phyloP scores from a whole-genome alignment of 352 stramenopile genomes.

The Phytophthora agathidicida region DNA sequence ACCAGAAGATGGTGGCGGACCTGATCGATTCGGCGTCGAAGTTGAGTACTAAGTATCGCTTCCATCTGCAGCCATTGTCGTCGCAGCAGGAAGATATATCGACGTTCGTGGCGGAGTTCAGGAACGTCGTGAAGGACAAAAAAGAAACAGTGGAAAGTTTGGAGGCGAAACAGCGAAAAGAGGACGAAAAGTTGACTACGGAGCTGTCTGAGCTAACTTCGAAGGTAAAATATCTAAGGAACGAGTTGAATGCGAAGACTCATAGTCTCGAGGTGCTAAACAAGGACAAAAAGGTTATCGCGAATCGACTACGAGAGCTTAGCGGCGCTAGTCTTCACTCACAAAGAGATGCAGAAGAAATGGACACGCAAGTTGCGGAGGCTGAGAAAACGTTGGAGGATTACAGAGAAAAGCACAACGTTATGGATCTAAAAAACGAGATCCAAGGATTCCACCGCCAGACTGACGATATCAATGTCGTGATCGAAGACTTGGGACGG shows the following conservation, averaged over 20 bases:
- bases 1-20: constrained; percentile 44
- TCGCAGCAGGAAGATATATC: constrained; percentile 61
- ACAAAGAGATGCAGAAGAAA: constrained; percentile 53
- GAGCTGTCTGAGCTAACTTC: constrained; percentile 57
- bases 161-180: constrained; percentile 46
- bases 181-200: constrained; percentile 51
- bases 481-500: constrained; percentile 49
- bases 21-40: constrained; percentile 50
- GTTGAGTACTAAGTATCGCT: constrained; percentile 64
- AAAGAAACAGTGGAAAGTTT: constrained; percentile 38
- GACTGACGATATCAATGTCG: constrained; percentile 49
- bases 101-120: constrained; percentile 57
- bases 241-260: constrained; percentile 58
- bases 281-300: constrained; percentile 48
- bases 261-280: constrained; percentile 45
- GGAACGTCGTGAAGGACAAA: constrained; percentile 51
- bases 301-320: constrained; percentile 47
- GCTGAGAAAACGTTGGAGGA: constrained; percentile 48
- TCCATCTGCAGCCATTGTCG: constrained; percentile 57
- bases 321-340: constrained; percentile 44
- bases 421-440: constrained; percentile 42
- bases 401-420: constrained; percentile 52
- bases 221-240: constrained; percentile 52
- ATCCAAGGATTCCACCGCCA: constrained; percentile 52
- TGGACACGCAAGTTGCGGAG: constrained; percentile 52